Percentiles rank a stretch among this genome's conserved stretches.
Evolutionary conservation across 2,329 filamentous ascomycete species (phyloP).

Genomic region (Saccharata proteae): DNA sequence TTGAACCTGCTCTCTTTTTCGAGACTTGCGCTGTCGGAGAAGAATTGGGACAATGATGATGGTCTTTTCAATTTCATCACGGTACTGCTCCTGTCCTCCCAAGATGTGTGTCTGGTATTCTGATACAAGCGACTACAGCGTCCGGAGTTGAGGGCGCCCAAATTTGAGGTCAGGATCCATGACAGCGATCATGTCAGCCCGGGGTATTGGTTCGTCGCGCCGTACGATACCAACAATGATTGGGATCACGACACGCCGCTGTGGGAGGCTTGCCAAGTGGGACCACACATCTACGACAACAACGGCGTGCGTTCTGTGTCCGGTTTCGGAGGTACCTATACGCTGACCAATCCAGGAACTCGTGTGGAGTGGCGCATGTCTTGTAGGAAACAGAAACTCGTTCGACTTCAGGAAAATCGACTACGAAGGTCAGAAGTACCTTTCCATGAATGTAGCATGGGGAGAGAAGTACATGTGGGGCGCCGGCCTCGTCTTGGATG

Average conservation of each 20-base stretch:
- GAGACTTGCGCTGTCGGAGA: too few species aligned
- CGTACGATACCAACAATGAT: constrained; percentile 21
- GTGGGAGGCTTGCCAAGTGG: constrained; percentile 12
- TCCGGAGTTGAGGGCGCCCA: constrained; percentile 7
- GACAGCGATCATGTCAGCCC: constrained; percentile 7
- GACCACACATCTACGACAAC: constrained; percentile 40
- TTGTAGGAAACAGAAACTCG: constrained; percentile 28
- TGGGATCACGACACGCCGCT: constrained; percentile 6
- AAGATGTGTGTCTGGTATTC: not conserved
- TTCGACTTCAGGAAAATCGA: constrained; percentile 35
- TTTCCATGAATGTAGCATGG: constrained; percentile 36
- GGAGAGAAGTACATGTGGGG: constrained; percentile 38
- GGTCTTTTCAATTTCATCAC: constrained; percentile 5
- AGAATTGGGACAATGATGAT: too few species aligned
- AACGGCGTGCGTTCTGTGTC: constrained; percentile 26
- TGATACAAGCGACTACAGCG: constrained; percentile 2
- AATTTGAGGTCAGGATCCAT: constrained; percentile 7
- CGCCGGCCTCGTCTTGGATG: constrained; percentile 41
- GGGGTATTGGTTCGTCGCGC: constrained; percentile 40
- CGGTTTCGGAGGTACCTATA: too few species aligned
- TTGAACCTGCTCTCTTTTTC: too few species aligned
- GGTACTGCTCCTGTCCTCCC: constrained; percentile 1
- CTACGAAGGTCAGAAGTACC: constrained; percentile 36
- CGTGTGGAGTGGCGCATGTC: constrained; percentile 38
- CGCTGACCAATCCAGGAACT: constrained; percentile 26